phyloP scores from a whole-genome alignment of 2,329 filamentous ascomycete genomes.

The Fusarium setosum region DNA sequence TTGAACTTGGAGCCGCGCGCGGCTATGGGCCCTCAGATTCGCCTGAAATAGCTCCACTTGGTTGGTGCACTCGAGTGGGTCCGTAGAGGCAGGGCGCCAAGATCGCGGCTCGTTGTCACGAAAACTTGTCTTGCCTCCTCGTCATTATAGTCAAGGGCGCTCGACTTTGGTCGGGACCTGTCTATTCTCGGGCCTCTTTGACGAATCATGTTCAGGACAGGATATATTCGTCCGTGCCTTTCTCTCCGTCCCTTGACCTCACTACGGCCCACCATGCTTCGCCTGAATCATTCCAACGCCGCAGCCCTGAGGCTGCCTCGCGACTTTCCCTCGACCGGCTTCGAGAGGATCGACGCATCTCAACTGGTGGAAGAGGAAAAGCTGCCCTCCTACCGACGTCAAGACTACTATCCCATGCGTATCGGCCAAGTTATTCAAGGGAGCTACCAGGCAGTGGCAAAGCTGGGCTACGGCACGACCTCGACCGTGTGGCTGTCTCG shows the following conservation, averaged over 20 bases:
- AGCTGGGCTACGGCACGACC: conserved; percentile 54
- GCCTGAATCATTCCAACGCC: neutral
- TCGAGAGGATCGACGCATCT: conserved; percentile 11
- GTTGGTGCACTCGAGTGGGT: too few species aligned
- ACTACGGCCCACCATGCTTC: conserved; percentile 3
- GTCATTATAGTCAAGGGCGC: too few species aligned
- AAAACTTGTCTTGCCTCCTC: too few species aligned
- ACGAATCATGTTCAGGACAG: conserved; percentile 1
- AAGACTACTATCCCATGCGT: conserved; percentile 50
- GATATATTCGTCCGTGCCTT: neutral
- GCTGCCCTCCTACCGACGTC: conserved; percentile 36
- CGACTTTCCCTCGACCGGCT: neutral
- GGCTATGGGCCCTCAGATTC: too few species aligned
- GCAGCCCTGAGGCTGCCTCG: neutral
- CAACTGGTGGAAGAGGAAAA: conserved; percentile 43
- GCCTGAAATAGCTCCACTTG: too few species aligned
- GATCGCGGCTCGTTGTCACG: too few species aligned
- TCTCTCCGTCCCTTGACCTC: neutral
- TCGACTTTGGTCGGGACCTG: too few species aligned
- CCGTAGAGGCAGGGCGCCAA: too few species aligned
- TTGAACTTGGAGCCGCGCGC: too few species aligned
- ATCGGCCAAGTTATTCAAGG: conserved; percentile 48
- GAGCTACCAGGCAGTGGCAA: conserved; percentile 52
- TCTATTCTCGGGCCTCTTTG: neutral
- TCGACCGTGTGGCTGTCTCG: conserved; percentile 57